Percentiles rank a stretch among this genome's conserved stretches.
phyloP scores from a whole-genome alignment of 768 basidiomycete genomes.

The Russula griseocarnosa region DNA sequence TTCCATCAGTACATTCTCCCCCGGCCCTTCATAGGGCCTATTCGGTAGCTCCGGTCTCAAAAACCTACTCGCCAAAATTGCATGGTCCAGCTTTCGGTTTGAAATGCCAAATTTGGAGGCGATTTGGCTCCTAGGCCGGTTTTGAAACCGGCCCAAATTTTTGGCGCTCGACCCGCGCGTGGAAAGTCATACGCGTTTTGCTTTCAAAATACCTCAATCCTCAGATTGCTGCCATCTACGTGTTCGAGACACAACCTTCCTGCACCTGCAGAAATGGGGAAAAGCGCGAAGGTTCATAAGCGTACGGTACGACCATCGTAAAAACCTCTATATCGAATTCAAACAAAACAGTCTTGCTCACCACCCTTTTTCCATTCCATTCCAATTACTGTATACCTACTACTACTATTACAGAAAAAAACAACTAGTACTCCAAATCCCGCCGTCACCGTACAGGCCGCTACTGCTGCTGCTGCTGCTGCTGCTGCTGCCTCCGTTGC shows the following conservation, averaged over 20 bases:
- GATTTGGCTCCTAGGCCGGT: no score
- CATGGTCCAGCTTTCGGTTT: no score
- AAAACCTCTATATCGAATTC: background rate
- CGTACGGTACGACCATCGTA: slow-evolving; percentile 43
- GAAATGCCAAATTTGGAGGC: no score
- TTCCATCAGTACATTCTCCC: no score
- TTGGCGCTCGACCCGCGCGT: no score
- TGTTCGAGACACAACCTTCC: background rate
- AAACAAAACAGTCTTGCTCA: background rate
- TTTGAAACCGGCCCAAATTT: no score
- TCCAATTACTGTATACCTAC: background rate
- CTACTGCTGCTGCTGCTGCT: background rate
- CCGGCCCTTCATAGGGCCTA: no score
- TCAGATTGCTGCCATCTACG: background rate
- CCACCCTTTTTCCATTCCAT: no score
- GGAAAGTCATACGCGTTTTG: no score
- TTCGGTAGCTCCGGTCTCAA: no score
- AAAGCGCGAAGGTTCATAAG: slow-evolving; percentile 64
- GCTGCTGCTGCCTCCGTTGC: background rate
- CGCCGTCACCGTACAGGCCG: background rate
- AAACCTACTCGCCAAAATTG: no score
- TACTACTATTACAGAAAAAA: slow-evolving; percentile 32
- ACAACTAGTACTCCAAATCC: background rate
- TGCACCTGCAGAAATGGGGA: slow-evolving; percentile 46
- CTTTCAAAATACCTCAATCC: background rate